These are phyloP conservation scores for Sutorius eximius DNA, from an alignment of 1,284 basidiomycete species.

Conservation along the genomic window DNA sequence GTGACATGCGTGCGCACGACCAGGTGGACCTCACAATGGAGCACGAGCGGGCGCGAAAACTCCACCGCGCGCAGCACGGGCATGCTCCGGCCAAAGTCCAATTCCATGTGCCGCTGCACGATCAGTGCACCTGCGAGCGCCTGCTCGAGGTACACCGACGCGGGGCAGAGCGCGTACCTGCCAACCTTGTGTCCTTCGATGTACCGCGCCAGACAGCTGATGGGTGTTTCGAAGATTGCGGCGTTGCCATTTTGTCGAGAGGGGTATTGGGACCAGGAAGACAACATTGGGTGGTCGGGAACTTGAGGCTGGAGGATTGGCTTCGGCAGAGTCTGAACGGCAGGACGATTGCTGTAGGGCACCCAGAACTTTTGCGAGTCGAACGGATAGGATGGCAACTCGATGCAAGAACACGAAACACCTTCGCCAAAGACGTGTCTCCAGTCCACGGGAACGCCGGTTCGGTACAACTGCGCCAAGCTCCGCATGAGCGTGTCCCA, in stretches of 20 bases:
- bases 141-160: constrained; percentile 65
- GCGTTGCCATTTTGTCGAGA: constrained; percentile 39
- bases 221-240: constrained; percentile 55
- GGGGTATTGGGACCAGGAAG: constrained; percentile 47
- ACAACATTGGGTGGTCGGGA: constrained; percentile 42
- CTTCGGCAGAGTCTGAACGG: neutral
- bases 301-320: neutral
- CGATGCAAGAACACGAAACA: constrained; percentile 40
- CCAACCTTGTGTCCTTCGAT: constrained; percentile 63
- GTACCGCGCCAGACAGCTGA: constrained; percentile 42
- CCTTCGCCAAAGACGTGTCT: constrained; percentile 52
- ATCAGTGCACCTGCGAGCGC: constrained; percentile 46
- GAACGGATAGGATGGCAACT: constrained; percentile 66
- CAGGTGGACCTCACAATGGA: constrained; percentile 35
- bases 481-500: constrained; percentile 47
- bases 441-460: constrained; percentile 49
- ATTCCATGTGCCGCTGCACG: constrained; percentile 33
- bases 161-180: constrained; percentile 61
- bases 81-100: constrained; percentile 34
- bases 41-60: constrained; percentile 58
- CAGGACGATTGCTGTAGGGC: constrained; percentile 39
- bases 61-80: constrained; percentile 44
- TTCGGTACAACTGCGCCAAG: constrained; percentile 50
- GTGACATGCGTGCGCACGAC: constrained; percentile 44
- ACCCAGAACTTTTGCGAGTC: constrained; percentile 58